Base-by-base conservation (phyloP, 768 basidiomycete species). In the Mycena olivaceomarginata region DNA sequence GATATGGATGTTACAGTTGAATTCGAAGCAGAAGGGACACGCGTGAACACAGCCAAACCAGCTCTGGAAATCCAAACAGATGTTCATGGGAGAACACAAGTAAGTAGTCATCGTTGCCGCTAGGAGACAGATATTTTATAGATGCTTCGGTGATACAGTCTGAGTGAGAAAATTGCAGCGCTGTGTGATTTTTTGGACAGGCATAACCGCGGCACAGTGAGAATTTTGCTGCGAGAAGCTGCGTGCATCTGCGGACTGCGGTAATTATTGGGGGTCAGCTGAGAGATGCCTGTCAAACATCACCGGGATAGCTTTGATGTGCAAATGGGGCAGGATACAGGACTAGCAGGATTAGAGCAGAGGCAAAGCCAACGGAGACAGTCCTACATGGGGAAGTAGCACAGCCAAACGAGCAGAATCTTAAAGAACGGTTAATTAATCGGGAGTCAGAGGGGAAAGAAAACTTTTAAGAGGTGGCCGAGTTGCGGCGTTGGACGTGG, bases 391-490 rank as follows among this genome's bases (percentile, higher is more conserved):
- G 48, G 48, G 48, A 51, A 51, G 48, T 51, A 51, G 15, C 48
- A 51, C 48, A 51, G 48, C 48, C 15, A 18, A 51, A 51, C 48
- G 15, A 51, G 48, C 48, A 51, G 11, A 51, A 51, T 51, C 48
- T 51, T 51, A 18, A 51, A 51, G 48, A 51, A 51, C 48, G 1
- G 48, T 18, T 51, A 51, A 51, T 51, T 45, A 45, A 45, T 45
- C 43, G 43, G 43, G 43, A 45, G 43, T 45, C 43, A 45, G 43
- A 45, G 43, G 43, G 43, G 43, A 45, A 60, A 60, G 59, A 60
- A 60, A 60, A 60, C 59, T 60, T 60, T 60, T 60, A 60, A 60
- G 31, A 60, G 31, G 59, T 60, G 59, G 59, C 59, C 59, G 59
- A 60, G 59, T 60, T 60, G 59, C 31, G 31, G 59, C 59, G 59